Conservation (phyloP, 306 rosid genomes). For the Elaeagnus macrophylla region DNA sequence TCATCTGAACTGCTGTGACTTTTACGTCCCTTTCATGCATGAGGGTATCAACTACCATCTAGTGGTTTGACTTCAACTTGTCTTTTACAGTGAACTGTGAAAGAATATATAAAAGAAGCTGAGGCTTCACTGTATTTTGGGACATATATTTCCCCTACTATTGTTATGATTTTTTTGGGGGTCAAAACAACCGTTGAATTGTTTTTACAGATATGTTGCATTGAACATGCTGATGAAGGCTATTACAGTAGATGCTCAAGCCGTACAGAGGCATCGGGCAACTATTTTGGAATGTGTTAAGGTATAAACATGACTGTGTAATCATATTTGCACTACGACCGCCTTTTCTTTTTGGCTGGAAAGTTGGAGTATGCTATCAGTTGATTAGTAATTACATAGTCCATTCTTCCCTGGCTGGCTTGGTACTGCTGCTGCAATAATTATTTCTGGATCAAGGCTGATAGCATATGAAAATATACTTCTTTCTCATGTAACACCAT, state of each 20-base stretch:
- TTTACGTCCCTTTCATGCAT: too few species aligned
- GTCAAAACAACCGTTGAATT: neutral
- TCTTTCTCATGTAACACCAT: neutral
- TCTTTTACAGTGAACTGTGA: too few species aligned
- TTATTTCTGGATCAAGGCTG: neutral
- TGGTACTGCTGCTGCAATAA: neutral
- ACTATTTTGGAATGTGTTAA: slow-evolving; percentile 96
- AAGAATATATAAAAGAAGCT: neutral
- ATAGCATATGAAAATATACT: neutral
- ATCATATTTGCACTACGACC: neutral
- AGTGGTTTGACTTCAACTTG: too few species aligned
- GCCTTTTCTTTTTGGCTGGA: neutral
- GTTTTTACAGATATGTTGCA: slow-evolving; percentile 70
- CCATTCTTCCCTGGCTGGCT: neutral
- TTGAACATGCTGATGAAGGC: slow-evolving; percentile 95
- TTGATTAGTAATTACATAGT: neutral
- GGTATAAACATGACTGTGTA: slow-evolving; percentile 35
- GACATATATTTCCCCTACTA: neutral
- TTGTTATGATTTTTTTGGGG: neutral
- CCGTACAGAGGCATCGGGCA: slow-evolving; percentile 97
- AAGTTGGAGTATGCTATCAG: neutral
- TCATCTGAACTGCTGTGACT: too few species aligned
- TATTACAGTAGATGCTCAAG: slow-evolving; percentile 84
- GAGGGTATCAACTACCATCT: too few species aligned
- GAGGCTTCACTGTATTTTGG: slow-evolving; percentile 4